These are phyloP conservation scores for Vaccinium myrtillus DNA, from an alignment of 148 eudicot genomes.

Conservation along the genomic window DNA sequence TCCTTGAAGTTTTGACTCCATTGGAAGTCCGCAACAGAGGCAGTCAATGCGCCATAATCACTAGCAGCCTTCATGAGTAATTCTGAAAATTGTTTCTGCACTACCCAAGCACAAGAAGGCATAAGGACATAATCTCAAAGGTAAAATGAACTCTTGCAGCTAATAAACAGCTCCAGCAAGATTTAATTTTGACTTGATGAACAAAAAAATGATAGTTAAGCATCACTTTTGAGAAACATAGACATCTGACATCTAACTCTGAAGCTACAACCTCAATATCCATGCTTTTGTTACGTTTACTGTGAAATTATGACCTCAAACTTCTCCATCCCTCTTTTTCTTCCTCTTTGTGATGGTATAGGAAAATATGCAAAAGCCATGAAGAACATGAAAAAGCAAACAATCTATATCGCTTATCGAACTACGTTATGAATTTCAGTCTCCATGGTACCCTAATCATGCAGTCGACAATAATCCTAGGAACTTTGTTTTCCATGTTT, in stretches of 20 bases:
- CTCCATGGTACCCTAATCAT: not conserved
- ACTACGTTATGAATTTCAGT: not conserved
- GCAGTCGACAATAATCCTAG: not conserved
- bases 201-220: not conserved
- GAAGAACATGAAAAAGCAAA: constrained; percentile 8
- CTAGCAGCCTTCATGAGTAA: constrained; percentile 95
- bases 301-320: not conserved
- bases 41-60: constrained; percentile 95
- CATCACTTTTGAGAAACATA: not conserved
- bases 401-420: not conserved
- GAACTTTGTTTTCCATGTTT: not conserved
- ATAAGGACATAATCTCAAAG: not conserved
- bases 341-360: not conserved
- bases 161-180: not conserved
- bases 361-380: not conserved
- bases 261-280: not conserved
- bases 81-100: constrained; percentile 96
- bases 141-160: constrained; percentile 3
- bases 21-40: constrained; percentile 89
- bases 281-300: not conserved
- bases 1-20: constrained; percentile 98
- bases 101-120: constrained; percentile 15
- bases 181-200: not conserved
- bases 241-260: not conserved
- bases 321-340: not conserved